Evolutionary conservation across 805 yeast genomes (phyloP), one percentile per base, ranked within the genome.

Genomic region (Kodamaea lidongshanica): DNA sequence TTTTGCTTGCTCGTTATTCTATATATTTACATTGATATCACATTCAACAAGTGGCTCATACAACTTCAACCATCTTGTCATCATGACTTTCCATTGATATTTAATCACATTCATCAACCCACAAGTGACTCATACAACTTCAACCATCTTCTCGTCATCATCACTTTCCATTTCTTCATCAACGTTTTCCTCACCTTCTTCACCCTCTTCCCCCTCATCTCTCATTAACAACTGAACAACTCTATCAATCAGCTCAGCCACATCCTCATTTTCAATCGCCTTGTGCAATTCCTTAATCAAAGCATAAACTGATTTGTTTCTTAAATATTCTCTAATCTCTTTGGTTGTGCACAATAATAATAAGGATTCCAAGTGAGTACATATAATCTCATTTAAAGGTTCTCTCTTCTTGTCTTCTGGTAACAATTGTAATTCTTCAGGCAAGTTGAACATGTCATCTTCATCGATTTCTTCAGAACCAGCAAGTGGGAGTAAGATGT

Each of bases 171-270:
- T 61, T 23, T 58, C 67, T 6, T 32, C 48, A 5, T 44, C 57
- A 5, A 31, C 39, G 5, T 52, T 61, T 3, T 45, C 52, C 23
- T n/a, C n/a, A n/a, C n/a, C n/a, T n/a, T n/a, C n/a, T n/a, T n/a
- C n/a, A n/a, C n/a, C n/a, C 17, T 56, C 58, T 19, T 74, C 70
- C 7, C 70, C 72, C 48, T 88, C 96, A 48, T 89, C 96, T 65
- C 96, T 76, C 92, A 83, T 82, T 40, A 89, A 67, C 77, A 86
- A 73, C 52, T 89, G 89, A 13, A 88, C 98, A 23, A 83, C 56
- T 51, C 92, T 71, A 44, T 86, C 94, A 60, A 92, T 79, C 25
- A 82, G 58, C 25, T 82, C 94, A 25, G 65, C 65, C 13, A 85
- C 67, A 12, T 54, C 52, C 20, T 48, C 54, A 6, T 50, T 54